Evolutionary conservation across 2,329 filamentous ascomycete species (phyloP).

Genomic region (Allantophomopsis lycopodina): DNA sequence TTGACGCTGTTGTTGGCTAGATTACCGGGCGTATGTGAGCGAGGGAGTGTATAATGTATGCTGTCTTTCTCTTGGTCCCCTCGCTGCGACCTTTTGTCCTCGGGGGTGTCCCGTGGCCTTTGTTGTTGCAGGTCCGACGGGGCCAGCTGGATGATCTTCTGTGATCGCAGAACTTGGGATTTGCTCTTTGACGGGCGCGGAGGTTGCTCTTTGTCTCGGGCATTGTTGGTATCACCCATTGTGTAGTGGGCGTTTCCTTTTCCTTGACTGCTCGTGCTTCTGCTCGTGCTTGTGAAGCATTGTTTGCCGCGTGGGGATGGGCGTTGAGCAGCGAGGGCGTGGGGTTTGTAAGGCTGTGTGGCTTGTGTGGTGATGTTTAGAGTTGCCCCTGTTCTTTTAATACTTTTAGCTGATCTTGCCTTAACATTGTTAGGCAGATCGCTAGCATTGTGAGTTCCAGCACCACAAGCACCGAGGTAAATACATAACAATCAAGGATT

Average conservation of each 20-base stretch:
- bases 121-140: conserved; percentile 16
- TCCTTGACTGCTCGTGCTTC: background rate
- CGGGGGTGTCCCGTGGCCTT: conserved; percentile 18
- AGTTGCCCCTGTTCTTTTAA: no score
- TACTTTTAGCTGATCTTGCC: no score
- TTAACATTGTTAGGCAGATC: no score
- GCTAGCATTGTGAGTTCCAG: no score
- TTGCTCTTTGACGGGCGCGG: conserved; percentile 19
- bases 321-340: no score
- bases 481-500: no score
- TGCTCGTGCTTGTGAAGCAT: background rate
- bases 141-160: conserved; percentile 32
- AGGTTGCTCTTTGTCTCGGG: conserved; percentile 11
- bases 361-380: no score
- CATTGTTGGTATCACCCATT: conserved; percentile 18
- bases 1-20: conserved; percentile 40
- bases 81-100: conserved; percentile 22
- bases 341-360: no score
- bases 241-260: conserved; percentile 5
- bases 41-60: conserved; percentile 18
- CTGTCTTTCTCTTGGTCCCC: conserved; percentile 9
- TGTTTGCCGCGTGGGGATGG: no score
- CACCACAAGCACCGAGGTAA: no score
- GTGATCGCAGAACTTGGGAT: conserved; percentile 34
- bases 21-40: conserved; percentile 49